Percentiles rank a stretch among this genome's conserved stretches.
These are phyloP conservation scores for Candida sithepensis DNA, from an alignment of 805 yeast species.

Conservation along the genomic window DNA sequence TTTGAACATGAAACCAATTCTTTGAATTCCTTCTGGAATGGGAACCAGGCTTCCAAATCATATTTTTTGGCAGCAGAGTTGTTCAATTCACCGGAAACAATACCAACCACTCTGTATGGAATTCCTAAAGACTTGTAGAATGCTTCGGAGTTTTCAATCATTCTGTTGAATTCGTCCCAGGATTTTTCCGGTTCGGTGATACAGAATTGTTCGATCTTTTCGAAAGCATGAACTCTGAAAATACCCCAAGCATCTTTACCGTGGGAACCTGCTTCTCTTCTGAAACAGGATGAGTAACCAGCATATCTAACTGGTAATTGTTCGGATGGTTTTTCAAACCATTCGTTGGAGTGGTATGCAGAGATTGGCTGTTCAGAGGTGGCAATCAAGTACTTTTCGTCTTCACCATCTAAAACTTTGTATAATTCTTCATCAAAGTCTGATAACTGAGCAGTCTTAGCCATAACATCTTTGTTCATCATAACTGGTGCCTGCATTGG, in stretches of 20 bases:
- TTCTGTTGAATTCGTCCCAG: constrained; percentile 94
- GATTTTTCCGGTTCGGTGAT: constrained; percentile 97
- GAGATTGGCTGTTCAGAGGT: constrained; percentile 99
- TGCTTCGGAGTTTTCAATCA: constrained; percentile 88
- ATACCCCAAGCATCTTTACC: constrained; percentile 99
- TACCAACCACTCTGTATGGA: constrained; percentile 96
- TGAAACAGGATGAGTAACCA: constrained; percentile 97
- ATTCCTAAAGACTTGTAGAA: constrained; percentile 88
- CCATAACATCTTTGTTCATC: constrained; percentile 99
- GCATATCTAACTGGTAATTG: constrained; percentile 97
- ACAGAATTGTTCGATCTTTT: constrained; percentile 95
- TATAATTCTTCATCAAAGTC: constrained; percentile 97
- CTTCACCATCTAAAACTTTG: constrained; percentile 95
- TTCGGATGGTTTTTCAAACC: constrained; percentile 97
- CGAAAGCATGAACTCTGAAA: constrained; percentile 97
- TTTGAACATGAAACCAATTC: constrained; percentile 98
- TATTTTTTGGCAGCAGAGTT: constrained; percentile 99
- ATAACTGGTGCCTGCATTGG: constrained; percentile 98
- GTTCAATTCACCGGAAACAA: constrained; percentile 97
- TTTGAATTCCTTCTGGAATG: constrained; percentile 97
- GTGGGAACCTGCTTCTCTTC: constrained; percentile 99
- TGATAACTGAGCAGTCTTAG: constrained; percentile 97
- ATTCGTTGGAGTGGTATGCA: constrained; percentile 94
- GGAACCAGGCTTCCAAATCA: constrained; percentile 99
- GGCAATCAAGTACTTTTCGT: constrained; percentile 96